phyloP scores from a whole-genome alignment of 495 filamentous ascomycete species.

The Aspergillus kassunensis region DNA sequence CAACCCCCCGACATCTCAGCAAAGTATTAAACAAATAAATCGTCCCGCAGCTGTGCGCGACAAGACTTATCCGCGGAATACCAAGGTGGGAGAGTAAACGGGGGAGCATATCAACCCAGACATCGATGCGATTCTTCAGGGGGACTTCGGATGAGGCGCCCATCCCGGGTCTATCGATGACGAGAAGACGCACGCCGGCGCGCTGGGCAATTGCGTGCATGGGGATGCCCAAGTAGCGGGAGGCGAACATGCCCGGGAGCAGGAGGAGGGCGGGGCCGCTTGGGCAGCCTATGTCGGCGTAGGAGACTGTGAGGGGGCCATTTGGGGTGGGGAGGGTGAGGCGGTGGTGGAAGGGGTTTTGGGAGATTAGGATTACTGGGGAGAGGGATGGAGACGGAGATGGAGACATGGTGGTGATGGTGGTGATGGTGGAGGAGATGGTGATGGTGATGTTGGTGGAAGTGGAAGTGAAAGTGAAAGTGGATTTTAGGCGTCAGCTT shows the following conservation, averaged over 20 bases:
- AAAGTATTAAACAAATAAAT: constrained; percentile 46
- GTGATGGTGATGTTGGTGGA: too few relatives aligned
- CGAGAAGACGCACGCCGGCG: constrained; percentile 27
- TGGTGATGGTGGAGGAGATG: too few relatives aligned
- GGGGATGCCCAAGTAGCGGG: constrained; percentile 26
- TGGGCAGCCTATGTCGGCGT: constrained; percentile 22
- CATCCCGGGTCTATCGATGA: constrained; percentile 37
- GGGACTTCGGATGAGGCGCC: constrained; percentile 42
- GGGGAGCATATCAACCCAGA: constrained; percentile 43
- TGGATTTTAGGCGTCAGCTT: too few relatives aligned
- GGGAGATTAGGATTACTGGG: constrained; percentile 19
- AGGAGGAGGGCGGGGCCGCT: constrained; percentile 23
- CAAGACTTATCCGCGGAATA: constrained; percentile 37
- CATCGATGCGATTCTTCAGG: constrained; percentile 29
- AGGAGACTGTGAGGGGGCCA: constrained; percentile 25
- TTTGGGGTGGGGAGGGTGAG: constrained; percentile 19
- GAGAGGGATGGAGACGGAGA: too few relatives aligned
- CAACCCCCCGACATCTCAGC: constrained; percentile 29
- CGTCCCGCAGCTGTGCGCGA: constrained; percentile 44
- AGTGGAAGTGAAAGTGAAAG: too few relatives aligned
- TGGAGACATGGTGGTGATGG: too few relatives aligned
- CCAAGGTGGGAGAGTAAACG: constrained; percentile 34
- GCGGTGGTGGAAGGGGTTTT: constrained; percentile 24
- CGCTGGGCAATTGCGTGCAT: constrained; percentile 27
- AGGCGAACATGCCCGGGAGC: constrained; percentile 34